Evolutionary conservation across 1,284 basidiomycete species (phyloP).

Genomic region (Pseudozyma sp.): DNA sequence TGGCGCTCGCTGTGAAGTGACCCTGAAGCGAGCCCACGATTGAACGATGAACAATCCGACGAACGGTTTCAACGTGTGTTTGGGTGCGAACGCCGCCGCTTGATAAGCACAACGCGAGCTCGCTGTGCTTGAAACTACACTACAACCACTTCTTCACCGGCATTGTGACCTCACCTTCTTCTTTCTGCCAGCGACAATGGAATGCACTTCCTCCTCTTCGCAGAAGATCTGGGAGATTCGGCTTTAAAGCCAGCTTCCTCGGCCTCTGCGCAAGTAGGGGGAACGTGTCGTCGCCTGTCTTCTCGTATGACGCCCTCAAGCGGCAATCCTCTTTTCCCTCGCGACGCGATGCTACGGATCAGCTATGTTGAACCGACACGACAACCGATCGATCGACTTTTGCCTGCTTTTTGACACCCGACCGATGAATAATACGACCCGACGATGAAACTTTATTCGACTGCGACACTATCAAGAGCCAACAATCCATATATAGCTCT

Average conservation of each 20-base stretch:
- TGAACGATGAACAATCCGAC: background rate
- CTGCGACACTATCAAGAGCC: conserved; percentile 19
- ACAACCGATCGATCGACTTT: background rate
- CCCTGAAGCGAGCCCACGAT: too few relatives aligned
- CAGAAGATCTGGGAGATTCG: conserved; percentile 8
- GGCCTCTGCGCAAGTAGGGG: conserved; percentile 1
- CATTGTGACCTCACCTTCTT: background rate
- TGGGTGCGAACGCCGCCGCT: background rate
- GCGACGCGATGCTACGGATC: conserved; percentile 3
- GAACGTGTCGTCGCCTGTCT: conserved; percentile 20
- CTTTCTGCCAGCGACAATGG: conserved; percentile 40
- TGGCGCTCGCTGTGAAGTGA: too few relatives aligned
- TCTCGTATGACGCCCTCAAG: conserved; percentile 37
- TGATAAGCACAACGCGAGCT: too few relatives aligned
- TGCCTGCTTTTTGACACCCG: background rate
- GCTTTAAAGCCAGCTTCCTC: conserved; percentile 39
- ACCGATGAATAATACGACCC: conserved; percentile 20
- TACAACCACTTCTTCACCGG: background rate
- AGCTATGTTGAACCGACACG: background rate
- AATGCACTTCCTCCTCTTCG: conserved; percentile 5
- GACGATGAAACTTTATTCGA: conserved; percentile 6
- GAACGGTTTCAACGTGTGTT: conserved; percentile 11
- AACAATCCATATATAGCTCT: conserved; percentile 24
- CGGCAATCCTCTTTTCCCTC: conserved; percentile 20
- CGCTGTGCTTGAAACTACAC: background rate